These are phyloP conservation scores for Oryza meridionalis DNA, from an alignment of 176 grass and related monocot species.

Conservation along the genomic window DNA sequence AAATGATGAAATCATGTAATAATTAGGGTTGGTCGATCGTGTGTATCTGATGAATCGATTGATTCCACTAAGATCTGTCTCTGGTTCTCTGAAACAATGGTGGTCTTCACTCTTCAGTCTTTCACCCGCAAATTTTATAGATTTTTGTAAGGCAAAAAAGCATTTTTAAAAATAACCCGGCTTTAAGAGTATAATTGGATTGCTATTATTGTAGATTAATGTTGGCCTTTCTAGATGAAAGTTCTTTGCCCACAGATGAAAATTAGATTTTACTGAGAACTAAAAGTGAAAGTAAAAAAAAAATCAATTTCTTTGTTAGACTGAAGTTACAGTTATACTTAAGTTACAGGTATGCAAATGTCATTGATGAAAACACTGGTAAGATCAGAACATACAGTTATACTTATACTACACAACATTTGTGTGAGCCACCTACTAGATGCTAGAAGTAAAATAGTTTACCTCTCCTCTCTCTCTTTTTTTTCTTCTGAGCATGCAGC, in stretches of 20 bases:
- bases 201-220: neutral
- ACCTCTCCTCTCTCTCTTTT: neutral
- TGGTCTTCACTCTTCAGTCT: neutral
- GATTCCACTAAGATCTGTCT: slow-evolving; percentile 37
- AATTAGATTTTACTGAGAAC: neutral
- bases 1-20: slow-evolving; percentile 8
- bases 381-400: slow-evolving; percentile 7
- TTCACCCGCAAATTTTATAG: neutral
- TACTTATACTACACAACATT: neutral
- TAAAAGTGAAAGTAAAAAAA: neutral
- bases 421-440: neutral
- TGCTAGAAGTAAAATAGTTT: neutral
- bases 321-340: neutral
- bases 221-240: neutral
- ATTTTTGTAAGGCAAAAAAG: neutral
- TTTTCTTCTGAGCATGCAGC: neutral
- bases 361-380: neutral
- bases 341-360: neutral
- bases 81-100: neutral
- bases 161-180: too few relatives aligned
- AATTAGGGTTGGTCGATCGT: slow-evolving; percentile 41
- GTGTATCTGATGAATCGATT: slow-evolving; percentile 33
- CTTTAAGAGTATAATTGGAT: neutral
- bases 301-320: neutral
- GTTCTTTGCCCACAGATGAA: neutral